Percentiles rank a stretch among this genome's conserved stretches.
Evolutionary conservation across 1,284 basidiomycete genomes (phyloP).

Genomic region (Apiotrichum domesticum): DNA sequence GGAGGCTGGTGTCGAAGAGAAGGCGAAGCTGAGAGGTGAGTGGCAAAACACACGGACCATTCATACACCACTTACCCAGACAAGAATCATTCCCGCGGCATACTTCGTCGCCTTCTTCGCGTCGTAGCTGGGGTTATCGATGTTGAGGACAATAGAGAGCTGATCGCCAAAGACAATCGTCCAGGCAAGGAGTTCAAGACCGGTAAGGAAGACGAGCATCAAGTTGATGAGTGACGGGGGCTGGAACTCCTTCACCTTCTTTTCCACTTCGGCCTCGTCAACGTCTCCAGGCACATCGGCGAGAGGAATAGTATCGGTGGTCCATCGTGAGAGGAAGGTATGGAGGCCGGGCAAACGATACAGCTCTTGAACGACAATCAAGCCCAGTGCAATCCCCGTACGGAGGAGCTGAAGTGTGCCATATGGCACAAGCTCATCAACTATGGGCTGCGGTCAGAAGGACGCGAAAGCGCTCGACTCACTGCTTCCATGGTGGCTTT

Average conservation of each 20-base stretch:
- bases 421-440: neutral
- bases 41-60: neutral
- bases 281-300: conserved; percentile 1
- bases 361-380: neutral
- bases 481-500: too few relatives aligned
- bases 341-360: conserved; percentile 1
- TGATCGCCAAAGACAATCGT: conserved; percentile 25
- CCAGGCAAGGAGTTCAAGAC: conserved; percentile 32
- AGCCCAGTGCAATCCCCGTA: neutral
- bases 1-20: neutral
- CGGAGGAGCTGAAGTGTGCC: neutral
- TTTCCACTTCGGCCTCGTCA: conserved; percentile 1
- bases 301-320: conserved; percentile 14
- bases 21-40: conserved; percentile 2
- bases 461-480: too few relatives aligned
- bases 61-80: conserved; percentile 34
- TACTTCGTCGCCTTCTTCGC: conserved; percentile 2
- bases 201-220: conserved; percentile 23
- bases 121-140: neutral
- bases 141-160: conserved; percentile 14
- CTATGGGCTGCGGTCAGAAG: neutral
- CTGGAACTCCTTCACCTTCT: conserved; percentile 1
- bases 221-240: conserved; percentile 2
- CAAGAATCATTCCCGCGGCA: conserved; percentile 30
- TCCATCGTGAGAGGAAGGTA: neutral